These are phyloP conservation scores for Coniferiporia weirii DNA, from an alignment of 1,284 basidiomycete species.

Conservation along the genomic window DNA sequence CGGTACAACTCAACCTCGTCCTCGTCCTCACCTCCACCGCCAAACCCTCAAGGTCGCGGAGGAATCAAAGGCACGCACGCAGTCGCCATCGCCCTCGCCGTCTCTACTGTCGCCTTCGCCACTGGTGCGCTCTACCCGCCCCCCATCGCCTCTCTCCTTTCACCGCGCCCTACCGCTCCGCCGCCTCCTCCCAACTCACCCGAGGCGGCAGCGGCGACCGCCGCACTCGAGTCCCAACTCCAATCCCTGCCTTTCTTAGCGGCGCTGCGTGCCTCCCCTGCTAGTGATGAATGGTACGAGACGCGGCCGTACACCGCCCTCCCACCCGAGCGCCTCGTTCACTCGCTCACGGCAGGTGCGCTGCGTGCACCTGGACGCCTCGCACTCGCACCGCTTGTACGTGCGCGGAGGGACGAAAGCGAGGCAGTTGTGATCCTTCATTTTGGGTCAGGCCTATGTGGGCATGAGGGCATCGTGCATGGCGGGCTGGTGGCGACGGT, in stretches of 20 bases:
- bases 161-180: conserved; percentile 67
- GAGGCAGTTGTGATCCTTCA: conserved; percentile 73
- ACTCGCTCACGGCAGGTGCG: conserved; percentile 82
- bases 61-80: not conserved
- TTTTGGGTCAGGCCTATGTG: conserved; percentile 82
- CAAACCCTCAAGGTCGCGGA: too few relatives aligned
- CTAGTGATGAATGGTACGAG: conserved; percentile 66
- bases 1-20: too few relatives aligned
- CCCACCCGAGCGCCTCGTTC: conserved; percentile 65
- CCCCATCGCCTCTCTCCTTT: conserved; percentile 53
- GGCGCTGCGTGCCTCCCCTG: conserved; percentile 41
- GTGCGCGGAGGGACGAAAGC: conserved; percentile 70
- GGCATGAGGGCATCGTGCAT: conserved; percentile 91
- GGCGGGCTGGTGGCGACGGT: conserved; percentile 90
- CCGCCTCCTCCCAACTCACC: conserved; percentile 56
- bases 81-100: conserved; percentile 3
- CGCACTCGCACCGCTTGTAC: conserved; percentile 70
- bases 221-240: conserved; percentile 62
- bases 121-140: conserved; percentile 64
- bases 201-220: conserved; percentile 54
- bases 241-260: conserved; percentile 61
- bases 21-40: too few relatives aligned
- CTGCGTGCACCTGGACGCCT: conserved; percentile 83
- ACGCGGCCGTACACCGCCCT: conserved; percentile 69
- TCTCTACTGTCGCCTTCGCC: conserved; percentile 35